phyloP scores from a whole-genome alignment of 2,329 filamentous ascomycete species.

The Albophoma yamanashiensis region DNA sequence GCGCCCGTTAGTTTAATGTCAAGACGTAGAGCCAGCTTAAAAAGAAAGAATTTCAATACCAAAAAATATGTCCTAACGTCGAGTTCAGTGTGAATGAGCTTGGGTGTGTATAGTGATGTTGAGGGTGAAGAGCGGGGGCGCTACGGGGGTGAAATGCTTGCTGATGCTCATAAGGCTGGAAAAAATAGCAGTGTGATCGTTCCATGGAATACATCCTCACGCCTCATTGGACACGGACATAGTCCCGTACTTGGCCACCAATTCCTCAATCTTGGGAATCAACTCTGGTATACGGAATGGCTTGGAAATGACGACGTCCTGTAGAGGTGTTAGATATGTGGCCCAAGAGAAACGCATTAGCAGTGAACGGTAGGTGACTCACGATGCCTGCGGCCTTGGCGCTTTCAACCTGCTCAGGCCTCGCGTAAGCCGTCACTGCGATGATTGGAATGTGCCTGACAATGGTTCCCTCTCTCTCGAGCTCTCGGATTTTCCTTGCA shows the following conservation, averaged over 20 bases:
- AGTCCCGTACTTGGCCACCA: conserved; percentile 31
- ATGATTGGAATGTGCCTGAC: conserved; percentile 63
- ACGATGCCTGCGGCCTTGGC: conserved; percentile 66
- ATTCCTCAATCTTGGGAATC: conserved; percentile 54
- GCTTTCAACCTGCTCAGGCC: conserved; percentile 61
- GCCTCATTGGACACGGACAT: conserved; percentile 13
- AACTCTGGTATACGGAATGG: conserved; percentile 68
- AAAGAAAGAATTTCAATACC: too few species aligned
- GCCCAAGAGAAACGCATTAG: neutral
- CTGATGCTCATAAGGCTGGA: neutral
- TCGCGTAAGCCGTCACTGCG: conserved; percentile 73
- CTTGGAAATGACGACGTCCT: conserved; percentile 70
- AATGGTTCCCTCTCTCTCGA: conserved; percentile 52
- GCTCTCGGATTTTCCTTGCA: conserved; percentile 55
- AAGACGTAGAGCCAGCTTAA: too few species aligned
- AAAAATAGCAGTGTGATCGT: neutral
- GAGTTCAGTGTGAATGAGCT: too few species aligned
- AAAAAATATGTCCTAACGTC: too few species aligned
- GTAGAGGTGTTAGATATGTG: neutral
- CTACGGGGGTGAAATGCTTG: too few species aligned
- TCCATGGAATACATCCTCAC: neutral
- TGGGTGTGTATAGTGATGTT: too few species aligned
- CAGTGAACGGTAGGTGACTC: conserved; percentile 20
- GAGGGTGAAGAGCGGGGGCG: too few species aligned
- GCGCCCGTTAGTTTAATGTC: too few species aligned